Conservation (phyloP, 371 early-diverging fungal species). For the Funneliformis caledonium region DNA sequence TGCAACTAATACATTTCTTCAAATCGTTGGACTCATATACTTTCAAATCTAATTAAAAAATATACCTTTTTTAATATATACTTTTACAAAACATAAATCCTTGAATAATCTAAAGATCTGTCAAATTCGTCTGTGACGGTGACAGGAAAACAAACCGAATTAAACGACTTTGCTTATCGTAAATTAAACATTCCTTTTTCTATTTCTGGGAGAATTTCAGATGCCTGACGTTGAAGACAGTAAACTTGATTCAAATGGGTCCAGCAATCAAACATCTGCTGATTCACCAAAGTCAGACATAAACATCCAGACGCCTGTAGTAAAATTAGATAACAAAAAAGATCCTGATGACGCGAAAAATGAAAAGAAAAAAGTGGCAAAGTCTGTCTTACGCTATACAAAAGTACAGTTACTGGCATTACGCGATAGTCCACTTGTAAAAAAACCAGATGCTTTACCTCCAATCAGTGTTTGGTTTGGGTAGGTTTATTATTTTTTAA, state of each 20-base stretch:
- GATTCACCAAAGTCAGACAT: constrained; percentile 18
- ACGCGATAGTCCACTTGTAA: constrained; percentile 58
- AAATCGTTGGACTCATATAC: background rate
- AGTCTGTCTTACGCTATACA: constrained; percentile 51
- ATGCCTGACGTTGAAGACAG: constrained; percentile 28
- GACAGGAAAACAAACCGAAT: constrained; percentile 6
- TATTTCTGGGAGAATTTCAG: background rate
- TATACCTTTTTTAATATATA: background rate
- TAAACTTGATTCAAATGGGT: background rate
- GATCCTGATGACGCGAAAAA: constrained; percentile 20
- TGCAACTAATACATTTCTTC: background rate
- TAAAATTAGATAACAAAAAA: constrained; percentile 16
- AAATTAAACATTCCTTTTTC: constrained; percentile 9
- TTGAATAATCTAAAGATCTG: background rate
- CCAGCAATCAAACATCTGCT: constrained; percentile 4
- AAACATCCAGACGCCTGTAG: constrained; percentile 6
- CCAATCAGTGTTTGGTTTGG: constrained; percentile 57
- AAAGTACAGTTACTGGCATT: constrained; percentile 53
- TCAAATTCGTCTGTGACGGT: constrained; percentile 33
- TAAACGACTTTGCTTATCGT: background rate
- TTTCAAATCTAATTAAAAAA: background rate
- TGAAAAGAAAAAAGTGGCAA: background rate
- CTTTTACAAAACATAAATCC: background rate
- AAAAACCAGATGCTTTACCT: constrained; percentile 55
- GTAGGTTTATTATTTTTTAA: constrained; percentile 41